Evolutionary conservation across 129 eudicot genomes (phyloP).

Genomic region (carrot (Daucus carota)): DH1_v3.0 NC_030387.2:2013501-2014000

Average conservation of each 20-base stretch:
- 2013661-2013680: slow-evolving; percentile 40
- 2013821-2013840: background rate
- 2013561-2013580: background rate
- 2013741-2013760: slow-evolving; percentile 5
- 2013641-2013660: slow-evolving; percentile 47
- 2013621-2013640: slow-evolving; percentile 20
- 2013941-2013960: background rate
- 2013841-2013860: background rate
- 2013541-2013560: background rate
- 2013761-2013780: slow-evolving; percentile 2
- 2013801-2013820: background rate
- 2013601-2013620: slow-evolving; percentile 2
- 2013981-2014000: slow-evolving; percentile 8
- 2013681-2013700: slow-evolving; percentile 44
- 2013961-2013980: slow-evolving; percentile 19
- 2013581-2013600: background rate
- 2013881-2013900: background rate
- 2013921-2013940: slow-evolving; percentile 30
- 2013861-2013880: background rate
- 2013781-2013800: slow-evolving; percentile 1
- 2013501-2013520: background rate
- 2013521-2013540: background rate
- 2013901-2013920: slow-evolving; percentile 14
- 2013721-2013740: background rate
- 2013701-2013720: background rate